These are phyloP conservation scores for Patellifolia procumbens DNA, from an alignment of 179 eudicot species.

Conservation along the genomic window DNA sequence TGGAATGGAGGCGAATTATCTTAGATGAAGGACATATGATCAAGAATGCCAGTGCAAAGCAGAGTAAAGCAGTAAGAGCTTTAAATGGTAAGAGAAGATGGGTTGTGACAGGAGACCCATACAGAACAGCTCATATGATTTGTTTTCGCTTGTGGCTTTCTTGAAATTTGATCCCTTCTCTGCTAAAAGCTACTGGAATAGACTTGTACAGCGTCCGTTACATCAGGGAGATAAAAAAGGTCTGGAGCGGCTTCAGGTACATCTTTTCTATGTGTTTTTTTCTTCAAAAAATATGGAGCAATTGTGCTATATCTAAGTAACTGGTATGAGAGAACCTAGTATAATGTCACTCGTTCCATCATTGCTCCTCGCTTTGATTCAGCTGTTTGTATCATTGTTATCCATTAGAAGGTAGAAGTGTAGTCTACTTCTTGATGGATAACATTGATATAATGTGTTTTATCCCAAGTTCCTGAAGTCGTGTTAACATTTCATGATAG, in stretches of 20 bases:
- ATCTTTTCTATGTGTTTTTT: not conserved
- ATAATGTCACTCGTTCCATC: no score
- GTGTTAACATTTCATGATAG: constrained; percentile 34
- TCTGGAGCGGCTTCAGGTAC: constrained; percentile 81
- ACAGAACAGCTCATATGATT: constrained; percentile 77
- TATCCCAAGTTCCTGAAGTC: constrained; percentile 7
- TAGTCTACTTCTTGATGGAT: not conserved
- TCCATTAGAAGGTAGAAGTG: not conserved
- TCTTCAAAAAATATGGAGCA: not conserved
- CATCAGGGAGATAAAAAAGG: constrained; percentile 62
- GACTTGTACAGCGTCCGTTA: constrained; percentile 74
- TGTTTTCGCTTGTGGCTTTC: constrained; percentile 79
- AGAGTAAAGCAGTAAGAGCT: constrained; percentile 68
- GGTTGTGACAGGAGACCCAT: constrained; percentile 92
- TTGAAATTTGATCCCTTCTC: constrained; percentile 88
- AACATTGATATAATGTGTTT: not conserved
- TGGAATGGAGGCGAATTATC: constrained; percentile 86
- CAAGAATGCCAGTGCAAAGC: constrained; percentile 64
- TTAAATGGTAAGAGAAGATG: constrained; percentile 73
- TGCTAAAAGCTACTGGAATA: constrained; percentile 70
- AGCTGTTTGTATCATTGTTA: not conserved
- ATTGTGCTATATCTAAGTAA: not conserved
- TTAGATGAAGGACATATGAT: constrained; percentile 92
- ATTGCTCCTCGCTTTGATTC: not conserved
- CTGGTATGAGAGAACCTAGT: not conserved